Conservation (phyloP, 257 asterid genomes). For the Petunia secreta region DNA sequence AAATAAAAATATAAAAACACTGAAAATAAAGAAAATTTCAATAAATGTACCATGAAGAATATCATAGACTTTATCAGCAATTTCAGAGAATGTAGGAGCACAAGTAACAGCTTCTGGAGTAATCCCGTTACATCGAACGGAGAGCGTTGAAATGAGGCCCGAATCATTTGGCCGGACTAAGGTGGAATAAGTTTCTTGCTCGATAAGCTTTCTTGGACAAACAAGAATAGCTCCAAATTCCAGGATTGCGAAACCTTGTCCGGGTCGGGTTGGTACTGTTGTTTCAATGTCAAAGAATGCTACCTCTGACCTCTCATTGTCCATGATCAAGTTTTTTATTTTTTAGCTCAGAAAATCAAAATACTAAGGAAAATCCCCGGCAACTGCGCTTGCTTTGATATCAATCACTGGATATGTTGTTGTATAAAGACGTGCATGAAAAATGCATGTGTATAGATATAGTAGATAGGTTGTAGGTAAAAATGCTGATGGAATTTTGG, state of each 20-base stretch:
- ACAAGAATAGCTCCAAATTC: conserved; percentile 94
- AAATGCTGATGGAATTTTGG: not conserved
- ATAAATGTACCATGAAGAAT: conserved; percentile 61
- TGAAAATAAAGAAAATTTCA: not conserved
- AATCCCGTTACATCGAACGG: conserved; percentile 88
- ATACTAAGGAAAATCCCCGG: too few species aligned
- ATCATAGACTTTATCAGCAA: conserved; percentile 76
- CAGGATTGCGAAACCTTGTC: conserved; percentile 69
- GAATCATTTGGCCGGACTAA: conserved; percentile 74
- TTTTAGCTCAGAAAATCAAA: not conserved
- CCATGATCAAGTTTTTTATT: conserved; percentile 29
- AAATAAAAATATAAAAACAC: too few species aligned
- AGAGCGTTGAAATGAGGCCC: conserved; percentile 62
- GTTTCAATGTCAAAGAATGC: conserved; percentile 96
- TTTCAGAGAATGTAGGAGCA: conserved; percentile 74
- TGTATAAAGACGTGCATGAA: not conserved
- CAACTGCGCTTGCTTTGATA: too few species aligned
- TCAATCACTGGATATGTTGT: not conserved
- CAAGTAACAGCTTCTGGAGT: conserved; percentile 61
- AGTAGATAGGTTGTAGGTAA: too few species aligned
- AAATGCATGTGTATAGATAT: not conserved
- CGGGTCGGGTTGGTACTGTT: conserved; percentile 72
- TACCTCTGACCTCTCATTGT: conserved; percentile 65
- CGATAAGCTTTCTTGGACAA: conserved; percentile 90
- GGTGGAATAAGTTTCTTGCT: conserved; percentile 77